Evolutionary conservation across 768 basidiomycete species (phyloP).

Genomic region (Gloeopeniophorella convolvens): DNA sequence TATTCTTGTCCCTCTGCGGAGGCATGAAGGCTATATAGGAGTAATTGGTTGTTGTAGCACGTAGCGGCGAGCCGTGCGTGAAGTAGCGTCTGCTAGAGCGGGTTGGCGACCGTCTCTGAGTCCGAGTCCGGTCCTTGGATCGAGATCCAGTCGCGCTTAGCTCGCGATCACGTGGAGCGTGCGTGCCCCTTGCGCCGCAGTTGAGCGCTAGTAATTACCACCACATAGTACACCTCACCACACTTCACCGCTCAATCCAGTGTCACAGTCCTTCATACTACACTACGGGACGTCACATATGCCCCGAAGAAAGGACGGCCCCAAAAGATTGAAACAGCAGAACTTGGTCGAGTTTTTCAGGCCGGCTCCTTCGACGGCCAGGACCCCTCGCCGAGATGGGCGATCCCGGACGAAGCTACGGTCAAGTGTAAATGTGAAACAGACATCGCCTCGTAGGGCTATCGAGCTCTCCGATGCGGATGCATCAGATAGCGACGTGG

Average conservation of each 20-base stretch:
- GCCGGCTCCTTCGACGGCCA: not conserved
- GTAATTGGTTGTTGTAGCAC: not conserved
- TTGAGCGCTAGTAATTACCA: no score
- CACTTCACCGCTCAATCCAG: not conserved
- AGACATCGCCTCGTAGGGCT: not conserved
- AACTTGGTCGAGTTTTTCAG: constrained; percentile 2
- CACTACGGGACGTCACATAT: no score
- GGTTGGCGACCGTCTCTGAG: no score
- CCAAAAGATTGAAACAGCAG: constrained; percentile 6
- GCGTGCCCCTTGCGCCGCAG: no score
- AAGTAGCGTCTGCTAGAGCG: no score
- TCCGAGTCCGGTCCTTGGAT: no score
- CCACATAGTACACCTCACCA: no score
- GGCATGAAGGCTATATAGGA: constrained; percentile 1
- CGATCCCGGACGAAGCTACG: not conserved
- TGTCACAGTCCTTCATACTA: not conserved
- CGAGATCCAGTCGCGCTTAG: no score
- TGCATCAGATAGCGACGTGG: constrained; percentile 35
- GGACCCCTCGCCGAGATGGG: not conserved
- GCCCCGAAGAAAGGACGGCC: constrained; percentile 3
- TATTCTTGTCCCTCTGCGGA: not conserved
- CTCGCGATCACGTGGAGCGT: not conserved
- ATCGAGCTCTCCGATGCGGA: not conserved
- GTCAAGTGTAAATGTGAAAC: not conserved
- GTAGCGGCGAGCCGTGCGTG: no score